These are phyloP conservation scores for Solanum sparsipilum DNA, from an alignment of 257 asterid genomes.

Conservation along the genomic window DNA sequence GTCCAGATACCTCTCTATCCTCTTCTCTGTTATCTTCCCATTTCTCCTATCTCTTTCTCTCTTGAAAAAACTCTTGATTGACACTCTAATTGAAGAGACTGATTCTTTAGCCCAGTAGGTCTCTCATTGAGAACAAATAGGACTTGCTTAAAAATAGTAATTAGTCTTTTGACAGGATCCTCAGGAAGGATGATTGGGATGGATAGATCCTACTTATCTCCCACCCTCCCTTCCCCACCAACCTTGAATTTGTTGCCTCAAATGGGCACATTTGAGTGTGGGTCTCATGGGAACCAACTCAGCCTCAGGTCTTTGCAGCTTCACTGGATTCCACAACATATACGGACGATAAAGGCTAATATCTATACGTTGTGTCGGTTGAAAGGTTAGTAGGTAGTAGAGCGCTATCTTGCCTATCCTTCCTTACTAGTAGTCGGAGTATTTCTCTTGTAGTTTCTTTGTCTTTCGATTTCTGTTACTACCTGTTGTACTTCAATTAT, in stretches of 20 bases:
- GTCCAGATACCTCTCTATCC: not conserved
- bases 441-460: not conserved
- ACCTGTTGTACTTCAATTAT: not conserved
- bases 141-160: not conserved
- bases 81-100: not conserved
- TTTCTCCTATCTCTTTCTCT: not conserved
- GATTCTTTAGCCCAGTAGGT: not conserved
- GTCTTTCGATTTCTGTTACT: not conserved
- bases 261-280: not conserved
- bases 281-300: not conserved
- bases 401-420: not conserved
- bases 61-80: not conserved
- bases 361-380: not conserved
- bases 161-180: not conserved
- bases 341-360: not conserved
- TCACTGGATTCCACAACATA: not conserved
- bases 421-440: not conserved
- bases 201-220: not conserved
- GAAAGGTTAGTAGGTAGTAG: not conserved
- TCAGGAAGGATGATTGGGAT: not conserved
- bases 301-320: not conserved
- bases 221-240: not conserved
- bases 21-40: not conserved
- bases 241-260: not conserved
- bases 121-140: not conserved